Evolutionary conservation across 2,329 filamentous ascomycete species (phyloP), one percentile per base, ranked within the genome.

Genomic region (Bipolaris bicolor): DNA sequence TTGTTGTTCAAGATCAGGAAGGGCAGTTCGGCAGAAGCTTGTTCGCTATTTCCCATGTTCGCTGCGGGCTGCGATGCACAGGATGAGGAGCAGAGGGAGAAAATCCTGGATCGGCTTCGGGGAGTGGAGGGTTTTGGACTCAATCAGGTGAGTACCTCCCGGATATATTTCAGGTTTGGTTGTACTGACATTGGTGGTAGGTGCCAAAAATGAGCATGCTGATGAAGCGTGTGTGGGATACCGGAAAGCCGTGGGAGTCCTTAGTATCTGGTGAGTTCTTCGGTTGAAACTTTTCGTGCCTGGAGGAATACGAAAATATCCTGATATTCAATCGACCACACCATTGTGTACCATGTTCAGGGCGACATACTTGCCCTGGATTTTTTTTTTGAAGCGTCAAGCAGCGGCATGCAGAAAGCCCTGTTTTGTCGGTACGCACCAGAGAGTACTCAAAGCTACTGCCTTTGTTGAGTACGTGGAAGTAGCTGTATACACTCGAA

Each of bases 31-130:
- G 90, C 90, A 0, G 91, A 94, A 74, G 87, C 86, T 7, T 91
- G 90, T 67, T 78, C 91, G 16, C 74, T 95, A 37, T 93, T 95
- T 63, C 91, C 91, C 0, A 87, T 95, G 77, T 95, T 95, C 74
- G 90, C 90, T 1, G 91, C 91, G 1, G 91, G 91, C 0, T 93
- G 90, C 63, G 90, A 95, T 72, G 86, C 87, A 1, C 78, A 78
- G 53, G 83, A 87, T 47, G 68, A 79, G 33, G 76, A 75, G 2
- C 84, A 89, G 64, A 81, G 87, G 48, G 77, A 78, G 22, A 81
- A 85, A 67, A 85, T 94, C 36, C 78, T 90, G 67, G 83, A 86
- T 63, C 81, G 90, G 46, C 81, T 95, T 69, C 80, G 81, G 70
- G 83, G 83, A 16, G 84, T 91, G 1, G 90, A 94, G 76, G 85